phyloP scores from a whole-genome alignment of 2,329 filamentous ascomycete genomes.

The Ceratocystis variospora region DNA sequence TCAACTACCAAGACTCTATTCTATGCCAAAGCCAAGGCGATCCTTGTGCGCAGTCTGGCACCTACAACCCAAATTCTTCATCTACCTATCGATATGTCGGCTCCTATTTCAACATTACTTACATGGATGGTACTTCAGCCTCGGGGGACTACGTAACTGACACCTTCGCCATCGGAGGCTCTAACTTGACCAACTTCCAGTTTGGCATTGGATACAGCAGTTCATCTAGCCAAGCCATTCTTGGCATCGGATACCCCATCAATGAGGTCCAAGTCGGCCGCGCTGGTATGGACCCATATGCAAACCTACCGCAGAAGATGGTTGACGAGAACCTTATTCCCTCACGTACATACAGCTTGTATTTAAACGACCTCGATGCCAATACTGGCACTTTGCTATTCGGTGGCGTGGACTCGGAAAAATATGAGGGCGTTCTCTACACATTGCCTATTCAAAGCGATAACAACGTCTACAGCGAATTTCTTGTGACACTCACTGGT shows the following conservation, averaged over 20 bases:
- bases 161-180: slow-evolving; percentile 45
- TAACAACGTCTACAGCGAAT: slow-evolving; percentile 42
- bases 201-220: slow-evolving; percentile 60
- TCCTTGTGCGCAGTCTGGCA: slow-evolving; percentile 48
- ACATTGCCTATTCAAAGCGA: slow-evolving; percentile 53
- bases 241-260: slow-evolving; percentile 68
- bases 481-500: slow-evolving; percentile 54
- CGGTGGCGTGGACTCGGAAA: slow-evolving; percentile 56
- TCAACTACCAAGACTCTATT: slow-evolving; percentile 49
- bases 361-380: slow-evolving; percentile 58
- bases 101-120: slow-evolving; percentile 72
- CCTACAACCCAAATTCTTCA: slow-evolving; percentile 56
- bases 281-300: slow-evolving; percentile 41
- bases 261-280: slow-evolving; percentile 64
- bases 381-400: slow-evolving; percentile 57
- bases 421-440: slow-evolving; percentile 47
- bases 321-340: slow-evolving; percentile 45
- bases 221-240: slow-evolving; percentile 52
- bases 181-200: slow-evolving; percentile 44
- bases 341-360: slow-evolving; percentile 59
- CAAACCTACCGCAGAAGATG: slow-evolving; percentile 56
- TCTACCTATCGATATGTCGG: slow-evolving; percentile 63
- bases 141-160: slow-evolving; percentile 70
- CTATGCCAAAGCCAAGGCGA: slow-evolving; percentile 39
- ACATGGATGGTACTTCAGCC: slow-evolving; percentile 68